Evolutionary conservation across 331 rosid genomes (phyloP), one percentile per base, ranked within the genome.

Genomic region (Pyrus hybrid): DNA sequence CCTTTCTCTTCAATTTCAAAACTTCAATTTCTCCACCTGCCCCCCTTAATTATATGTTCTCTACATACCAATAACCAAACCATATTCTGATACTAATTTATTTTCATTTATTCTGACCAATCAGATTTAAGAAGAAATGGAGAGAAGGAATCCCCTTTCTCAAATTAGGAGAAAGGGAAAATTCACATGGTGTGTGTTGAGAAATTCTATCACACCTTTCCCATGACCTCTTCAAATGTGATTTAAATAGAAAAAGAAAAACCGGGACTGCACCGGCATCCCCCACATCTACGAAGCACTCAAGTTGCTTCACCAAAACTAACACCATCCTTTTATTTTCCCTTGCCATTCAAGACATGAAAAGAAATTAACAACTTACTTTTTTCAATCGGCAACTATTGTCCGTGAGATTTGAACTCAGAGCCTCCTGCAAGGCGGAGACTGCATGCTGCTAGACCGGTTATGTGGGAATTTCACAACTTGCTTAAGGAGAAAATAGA

Each of bases 271-370:
- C 63, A 43, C 73, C 73, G 65, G 32, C 65, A 45, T 32, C 51
- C 35, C 32, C 78, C 68, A 75, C 71, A 43, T 73, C 61, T 47
- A 57, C 70, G 76, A 83, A 62, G 37, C 81, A 82, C 87, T 83
- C 58, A 21, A 65, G 83, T 68, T 71, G 30, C 80, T 61, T 72
- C 76, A 76, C 53, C 77, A 61, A 77, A 62, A 51, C 69, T 64
- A 53, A 51, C 63, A 76, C 66, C 72, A 72, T 73, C 68, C 54
- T 30, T 45, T 63, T 72, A 28, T 76, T 77, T 70, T 83, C 57
- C 67, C 79, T 71, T 76, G 76, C 45, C 70, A 64, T 69, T 72
- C 76, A 82, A 85, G 76, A 73, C 78, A 69, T 20, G 47, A 70
- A 79, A 79, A 70, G 74, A 72, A 73, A 70, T 65, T 43, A 62